Evolutionary conservation across 257 asterid genomes (phyloP).

Genomic region (Buddleja alternifolia): DNA sequence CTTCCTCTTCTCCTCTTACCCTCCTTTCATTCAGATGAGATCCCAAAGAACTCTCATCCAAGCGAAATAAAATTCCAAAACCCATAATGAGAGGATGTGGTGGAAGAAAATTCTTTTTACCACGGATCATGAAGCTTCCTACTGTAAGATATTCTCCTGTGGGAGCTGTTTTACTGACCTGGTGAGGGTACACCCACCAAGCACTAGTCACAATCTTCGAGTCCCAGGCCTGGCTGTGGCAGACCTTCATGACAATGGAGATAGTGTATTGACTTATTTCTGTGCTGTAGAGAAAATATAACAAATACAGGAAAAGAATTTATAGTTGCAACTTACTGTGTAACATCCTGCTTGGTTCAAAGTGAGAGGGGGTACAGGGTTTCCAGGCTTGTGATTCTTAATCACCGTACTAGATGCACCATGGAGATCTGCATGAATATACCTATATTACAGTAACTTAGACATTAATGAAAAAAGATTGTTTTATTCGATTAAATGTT

Average conservation of each 20-base stretch:
- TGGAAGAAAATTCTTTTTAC: constrained; percentile 96
- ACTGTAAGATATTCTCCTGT: constrained; percentile 97
- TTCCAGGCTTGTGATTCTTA: constrained; percentile 92
- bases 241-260: constrained; percentile 60
- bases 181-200: constrained; percentile 99
- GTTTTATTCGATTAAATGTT: background rate
- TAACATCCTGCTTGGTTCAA: constrained; percentile 95
- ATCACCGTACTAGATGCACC: constrained; percentile 99
- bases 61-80: constrained; percentile 88
- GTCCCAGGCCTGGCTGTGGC: constrained; percentile 99
- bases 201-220: constrained; percentile 99
- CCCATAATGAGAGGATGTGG: constrained; percentile 98
- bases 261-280: constrained; percentile 3
- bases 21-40: constrained; percentile 98
- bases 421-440: constrained; percentile 96
- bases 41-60: constrained; percentile 98
- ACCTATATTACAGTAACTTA: constrained; percentile 51
- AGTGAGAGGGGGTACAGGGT: constrained; percentile 92
- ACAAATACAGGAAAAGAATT: background rate
- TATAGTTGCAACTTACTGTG: constrained; percentile 62
- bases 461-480: constrained; percentile 30
- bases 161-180: constrained; percentile 98
- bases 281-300: constrained; percentile 17
- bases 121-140: constrained; percentile 99
- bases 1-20: constrained; percentile 97